These are phyloP conservation scores for Halophytophthora batemanensis DNA, from an alignment of 352 stramenopile species.

Conservation along the genomic window DNA sequence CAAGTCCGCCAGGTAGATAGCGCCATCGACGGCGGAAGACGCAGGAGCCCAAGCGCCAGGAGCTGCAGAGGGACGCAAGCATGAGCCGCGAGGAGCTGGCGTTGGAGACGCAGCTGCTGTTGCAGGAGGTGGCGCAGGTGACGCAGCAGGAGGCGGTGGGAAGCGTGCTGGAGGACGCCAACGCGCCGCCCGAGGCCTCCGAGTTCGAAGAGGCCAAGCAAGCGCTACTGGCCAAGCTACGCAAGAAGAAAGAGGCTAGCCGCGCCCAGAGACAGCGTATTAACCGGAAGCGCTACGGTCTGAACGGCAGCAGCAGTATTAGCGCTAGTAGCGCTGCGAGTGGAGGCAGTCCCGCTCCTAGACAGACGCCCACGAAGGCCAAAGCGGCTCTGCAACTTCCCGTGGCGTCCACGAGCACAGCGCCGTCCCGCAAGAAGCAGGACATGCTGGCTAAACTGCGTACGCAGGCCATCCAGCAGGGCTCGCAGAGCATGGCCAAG, in stretches of 20 bases:
- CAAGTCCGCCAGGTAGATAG: too few species aligned
- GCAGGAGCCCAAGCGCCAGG: too few species aligned
- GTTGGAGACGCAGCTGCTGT: conserved; percentile 74
- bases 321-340: background rate
- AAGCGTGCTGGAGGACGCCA: conserved; percentile 18
- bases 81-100: conserved; percentile 58
- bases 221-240: conserved; percentile 63
- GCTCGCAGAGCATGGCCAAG: conserved; percentile 62
- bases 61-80: too few species aligned
- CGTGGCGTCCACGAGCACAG: conserved; percentile 28
- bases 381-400: conserved; percentile 45
- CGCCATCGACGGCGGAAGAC: too few species aligned
- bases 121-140: conserved; percentile 70
- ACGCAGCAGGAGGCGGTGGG: conserved; percentile 36
- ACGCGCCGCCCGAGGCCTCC: conserved; percentile 21
- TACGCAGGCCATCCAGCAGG: conserved; percentile 62
- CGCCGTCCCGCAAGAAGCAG: conserved; percentile 52
- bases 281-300: conserved; percentile 43
- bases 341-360: background rate
- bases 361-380: conserved; percentile 37
- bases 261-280: conserved; percentile 45
- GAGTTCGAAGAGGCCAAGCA: conserved; percentile 57
- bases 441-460: conserved; percentile 51
- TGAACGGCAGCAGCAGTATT: background rate
- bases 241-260: conserved; percentile 57